Percentiles rank a stretch among this genome's conserved stretches.
Evolutionary conservation across 306 rosid genomes (phyloP).

Genomic region (Chamaecrista fasciculata): DNA sequence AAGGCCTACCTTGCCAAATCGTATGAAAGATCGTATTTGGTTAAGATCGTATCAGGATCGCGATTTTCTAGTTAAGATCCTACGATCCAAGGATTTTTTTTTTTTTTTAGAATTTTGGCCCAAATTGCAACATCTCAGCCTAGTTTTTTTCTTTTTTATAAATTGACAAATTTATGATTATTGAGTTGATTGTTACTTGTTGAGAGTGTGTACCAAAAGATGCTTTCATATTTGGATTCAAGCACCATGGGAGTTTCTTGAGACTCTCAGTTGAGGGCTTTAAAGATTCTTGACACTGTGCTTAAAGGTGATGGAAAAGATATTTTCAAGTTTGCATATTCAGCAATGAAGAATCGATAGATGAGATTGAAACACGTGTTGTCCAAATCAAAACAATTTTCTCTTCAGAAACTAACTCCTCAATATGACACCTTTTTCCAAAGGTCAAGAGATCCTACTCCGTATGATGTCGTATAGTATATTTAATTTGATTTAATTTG

Average conservation of each 20-base stretch:
- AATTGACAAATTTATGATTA: too few species aligned
- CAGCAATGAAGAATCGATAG: constrained; percentile 43
- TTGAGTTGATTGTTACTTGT: too few species aligned
- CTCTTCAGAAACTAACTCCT: constrained; percentile 38
- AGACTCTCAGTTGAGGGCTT: constrained; percentile 49
- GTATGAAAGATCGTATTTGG: too few species aligned
- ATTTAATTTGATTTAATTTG: too few species aligned
- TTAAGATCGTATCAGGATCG: too few species aligned
- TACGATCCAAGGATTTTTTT: too few species aligned
- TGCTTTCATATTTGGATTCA: background rate
- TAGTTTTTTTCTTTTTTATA: too few species aligned
- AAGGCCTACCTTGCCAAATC: too few species aligned
- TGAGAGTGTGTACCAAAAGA: constrained; percentile 39
- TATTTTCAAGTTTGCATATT: constrained; percentile 42
- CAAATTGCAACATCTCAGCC: too few species aligned
- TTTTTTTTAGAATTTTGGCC: too few species aligned
- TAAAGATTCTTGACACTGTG: constrained; percentile 37
- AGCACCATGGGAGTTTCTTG: constrained; percentile 42
- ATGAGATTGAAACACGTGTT: constrained; percentile 25
- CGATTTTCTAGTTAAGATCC: too few species aligned
- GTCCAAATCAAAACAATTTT: constrained; percentile 43
- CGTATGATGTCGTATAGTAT: too few species aligned
- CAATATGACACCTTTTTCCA: constrained; percentile 36
- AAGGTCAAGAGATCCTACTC: constrained; percentile 35
- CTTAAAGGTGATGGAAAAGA: constrained; percentile 31